phyloP scores from a whole-genome alignment of 1,284 basidiomycete genomes.

The Trametes polyzona region DNA sequence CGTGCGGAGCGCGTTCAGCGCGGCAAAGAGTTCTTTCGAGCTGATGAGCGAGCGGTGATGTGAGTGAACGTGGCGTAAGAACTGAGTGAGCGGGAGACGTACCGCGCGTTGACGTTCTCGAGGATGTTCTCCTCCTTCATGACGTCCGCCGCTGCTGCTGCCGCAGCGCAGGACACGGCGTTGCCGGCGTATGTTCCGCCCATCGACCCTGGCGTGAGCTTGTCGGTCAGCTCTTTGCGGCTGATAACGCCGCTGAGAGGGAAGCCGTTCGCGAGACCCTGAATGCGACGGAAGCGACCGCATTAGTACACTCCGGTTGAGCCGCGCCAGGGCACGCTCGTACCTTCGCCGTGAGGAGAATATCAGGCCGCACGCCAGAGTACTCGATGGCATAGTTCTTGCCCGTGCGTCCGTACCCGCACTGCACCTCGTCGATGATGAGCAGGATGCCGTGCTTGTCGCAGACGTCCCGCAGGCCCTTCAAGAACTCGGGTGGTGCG shows the following conservation, averaged over 20 bases:
- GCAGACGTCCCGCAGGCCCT: slow-evolving; percentile 82
- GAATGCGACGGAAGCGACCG: no score
- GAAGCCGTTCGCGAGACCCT: slow-evolving; percentile 94
- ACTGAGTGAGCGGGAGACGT: slow-evolving; percentile 27
- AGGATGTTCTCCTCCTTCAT: slow-evolving; percentile 81
- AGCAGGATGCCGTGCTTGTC: slow-evolving; percentile 85
- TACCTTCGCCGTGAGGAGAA: slow-evolving; percentile 89
- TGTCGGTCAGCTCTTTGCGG: slow-evolving; percentile 82
- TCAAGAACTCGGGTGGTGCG: slow-evolving; percentile 81
- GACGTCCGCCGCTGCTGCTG: slow-evolving; percentile 77
- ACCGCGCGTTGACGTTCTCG: slow-evolving; percentile 78
- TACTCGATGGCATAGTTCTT: slow-evolving; percentile 83
- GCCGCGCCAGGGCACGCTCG: neutral
- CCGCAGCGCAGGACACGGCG: slow-evolving; percentile 88
- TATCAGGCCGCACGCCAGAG: slow-evolving; percentile 84
- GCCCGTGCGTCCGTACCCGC: slow-evolving; percentile 91
- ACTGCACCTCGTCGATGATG: slow-evolving; percentile 89
- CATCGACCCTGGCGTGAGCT: slow-evolving; percentile 80
- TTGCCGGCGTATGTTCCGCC: slow-evolving; percentile 93
- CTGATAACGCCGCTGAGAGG: slow-evolving; percentile 88
- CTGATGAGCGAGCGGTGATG: slow-evolving; percentile 38
- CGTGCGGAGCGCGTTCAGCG: slow-evolving; percentile 58
- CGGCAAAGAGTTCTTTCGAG: slow-evolving; percentile 72
- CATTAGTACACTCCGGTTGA: neutral
- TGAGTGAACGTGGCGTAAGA: neutral